Conservation (phyloP, 768 basidiomycete genomes). For the Cystofilobasidium capitatum region DNA sequence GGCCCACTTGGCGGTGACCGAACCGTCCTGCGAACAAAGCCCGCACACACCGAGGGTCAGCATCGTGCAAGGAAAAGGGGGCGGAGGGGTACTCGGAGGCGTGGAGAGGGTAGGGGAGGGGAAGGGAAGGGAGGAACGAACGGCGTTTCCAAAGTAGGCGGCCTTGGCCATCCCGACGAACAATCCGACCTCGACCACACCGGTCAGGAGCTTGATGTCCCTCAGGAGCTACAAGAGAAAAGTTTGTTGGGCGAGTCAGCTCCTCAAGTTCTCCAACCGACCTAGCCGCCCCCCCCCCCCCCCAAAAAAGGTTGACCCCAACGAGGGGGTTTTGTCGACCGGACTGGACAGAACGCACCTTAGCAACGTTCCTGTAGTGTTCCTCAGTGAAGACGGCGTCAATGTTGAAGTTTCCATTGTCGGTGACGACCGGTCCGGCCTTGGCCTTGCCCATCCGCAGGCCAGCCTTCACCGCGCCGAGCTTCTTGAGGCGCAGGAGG, state of each 20-base stretch:
- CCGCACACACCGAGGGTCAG: background rate
- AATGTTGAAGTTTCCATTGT: conserved; percentile 96
- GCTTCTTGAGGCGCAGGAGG: conserved; percentile 33
- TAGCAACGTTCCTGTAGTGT: conserved; percentile 55
- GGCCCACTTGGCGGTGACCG: conserved; percentile 53
- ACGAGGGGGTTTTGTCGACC: too few relatives aligned
- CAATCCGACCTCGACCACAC: conserved; percentile 97
- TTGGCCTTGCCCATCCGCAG: conserved; percentile 81
- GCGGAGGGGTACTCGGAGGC: too few relatives aligned
- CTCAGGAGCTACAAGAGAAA: conserved; percentile 52
- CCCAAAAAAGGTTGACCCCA: background rate
- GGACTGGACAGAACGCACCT: conserved; percentile 43
- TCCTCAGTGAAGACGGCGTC: conserved; percentile 80
- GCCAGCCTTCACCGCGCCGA: conserved; percentile 46
- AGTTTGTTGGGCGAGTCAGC: too few relatives aligned
- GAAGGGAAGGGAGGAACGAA: conserved; percentile 37
- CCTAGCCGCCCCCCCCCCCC: background rate
- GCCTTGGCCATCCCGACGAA: conserved; percentile 87
- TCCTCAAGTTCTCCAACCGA: background rate
- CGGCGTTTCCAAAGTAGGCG: conserved; percentile 91
- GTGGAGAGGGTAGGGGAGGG: background rate
- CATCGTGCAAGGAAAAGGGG: background rate
- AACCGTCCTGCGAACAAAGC: conserved; percentile 50
- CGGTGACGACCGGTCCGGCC: conserved; percentile 74
- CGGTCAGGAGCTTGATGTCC: conserved; percentile 85